phyloP scores from a whole-genome alignment of 148 eudicot species.

The Camellia granthamiana region DNA sequence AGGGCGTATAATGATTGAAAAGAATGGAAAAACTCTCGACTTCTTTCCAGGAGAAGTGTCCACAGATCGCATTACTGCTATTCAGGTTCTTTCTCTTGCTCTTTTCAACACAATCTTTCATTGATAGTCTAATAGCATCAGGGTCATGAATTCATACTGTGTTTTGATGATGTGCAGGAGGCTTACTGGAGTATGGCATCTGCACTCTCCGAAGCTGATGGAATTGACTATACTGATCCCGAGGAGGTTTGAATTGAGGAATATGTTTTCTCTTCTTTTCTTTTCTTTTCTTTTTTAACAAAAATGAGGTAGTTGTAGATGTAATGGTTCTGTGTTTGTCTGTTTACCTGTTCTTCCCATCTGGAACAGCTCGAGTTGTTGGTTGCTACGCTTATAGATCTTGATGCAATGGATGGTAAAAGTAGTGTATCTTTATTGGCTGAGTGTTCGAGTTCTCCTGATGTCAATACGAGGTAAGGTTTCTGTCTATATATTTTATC shows the following conservation, averaged over 20 bases:
- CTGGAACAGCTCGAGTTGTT: constrained; percentile 85
- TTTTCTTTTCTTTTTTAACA: neutral
- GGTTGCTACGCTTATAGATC: constrained; percentile 87
- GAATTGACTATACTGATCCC: constrained; percentile 92
- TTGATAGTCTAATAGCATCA: neutral
- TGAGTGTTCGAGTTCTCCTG: constrained; percentile 89
- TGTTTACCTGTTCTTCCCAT: constrained; percentile 12
- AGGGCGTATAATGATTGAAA: constrained; percentile 64
- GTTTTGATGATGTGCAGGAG: constrained; percentile 47
- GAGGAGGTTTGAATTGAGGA: constrained; percentile 62
- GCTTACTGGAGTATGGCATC: constrained; percentile 88
- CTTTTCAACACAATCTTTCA: neutral
- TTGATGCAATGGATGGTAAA: constrained; percentile 99
- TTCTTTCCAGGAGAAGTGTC: constrained; percentile 76
- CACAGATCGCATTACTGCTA: constrained; percentile 65
- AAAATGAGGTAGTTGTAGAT: neutral
- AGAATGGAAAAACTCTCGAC: constrained; percentile 78
- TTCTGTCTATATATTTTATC: neutral
- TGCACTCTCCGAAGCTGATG: constrained; percentile 95
- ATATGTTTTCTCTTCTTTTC: neutral
- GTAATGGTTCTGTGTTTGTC: neutral
- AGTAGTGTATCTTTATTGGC: constrained; percentile 86
- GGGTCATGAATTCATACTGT: neutral
- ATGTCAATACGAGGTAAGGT: constrained; percentile 76
- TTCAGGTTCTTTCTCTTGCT: constrained; percentile 51